Conservation (phyloP, 768 basidiomycete species). For the Sistotremastrum suecicum region DNA sequence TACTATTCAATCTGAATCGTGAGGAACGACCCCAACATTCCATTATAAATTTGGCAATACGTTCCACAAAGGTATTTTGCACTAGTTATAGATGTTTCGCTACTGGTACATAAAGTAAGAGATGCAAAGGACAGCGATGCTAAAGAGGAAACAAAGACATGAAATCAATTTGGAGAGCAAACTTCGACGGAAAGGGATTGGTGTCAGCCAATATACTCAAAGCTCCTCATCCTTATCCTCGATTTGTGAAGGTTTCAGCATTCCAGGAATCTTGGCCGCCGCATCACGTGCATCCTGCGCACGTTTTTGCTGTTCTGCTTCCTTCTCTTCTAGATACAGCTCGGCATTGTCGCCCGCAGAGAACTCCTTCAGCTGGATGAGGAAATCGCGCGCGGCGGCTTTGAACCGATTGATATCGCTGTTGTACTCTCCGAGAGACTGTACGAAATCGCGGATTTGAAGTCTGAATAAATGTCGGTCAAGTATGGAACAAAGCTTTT, state of each 20-base stretch:
- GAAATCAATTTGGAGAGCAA: no score
- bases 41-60: no score
- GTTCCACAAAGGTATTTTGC: no score
- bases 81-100: no score
- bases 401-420: constrained; percentile 86
- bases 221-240: constrained; percentile 90
- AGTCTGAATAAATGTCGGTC: constrained; percentile 26
- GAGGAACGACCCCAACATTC: no score
- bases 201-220: constrained; percentile 16
- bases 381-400: constrained; percentile 87
- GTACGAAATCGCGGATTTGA: constrained; percentile 60
- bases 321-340: constrained; percentile 88
- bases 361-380: constrained; percentile 96
- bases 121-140: no score
- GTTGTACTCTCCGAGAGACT: constrained; percentile 54
- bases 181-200: no score
- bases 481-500: constrained; percentile 5
- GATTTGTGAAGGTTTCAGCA: constrained; percentile 90
- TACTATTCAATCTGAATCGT: no score
- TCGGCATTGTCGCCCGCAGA: constrained; percentile 85
- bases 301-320: constrained; percentile 65
- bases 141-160: no score
- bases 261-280: constrained; percentile 91
- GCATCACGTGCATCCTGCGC: constrained; percentile 74
- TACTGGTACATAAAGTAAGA: no score